Evolutionary conservation across 768 basidiomycete genomes (phyloP).

Genomic region (Pleurotus tuber-regium): DNA sequence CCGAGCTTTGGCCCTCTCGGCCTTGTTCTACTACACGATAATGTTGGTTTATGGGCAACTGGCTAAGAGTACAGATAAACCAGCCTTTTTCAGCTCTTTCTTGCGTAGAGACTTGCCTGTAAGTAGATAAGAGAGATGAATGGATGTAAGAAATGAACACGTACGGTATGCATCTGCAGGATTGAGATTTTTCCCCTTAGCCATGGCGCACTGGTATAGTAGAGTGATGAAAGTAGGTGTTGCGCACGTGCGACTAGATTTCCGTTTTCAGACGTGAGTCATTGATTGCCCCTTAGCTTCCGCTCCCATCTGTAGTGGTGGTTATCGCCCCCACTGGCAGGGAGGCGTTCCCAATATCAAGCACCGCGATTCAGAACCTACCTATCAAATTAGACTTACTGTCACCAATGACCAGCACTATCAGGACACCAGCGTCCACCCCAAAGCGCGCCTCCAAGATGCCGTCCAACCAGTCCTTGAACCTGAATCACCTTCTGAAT

Average conservation of each 20-base stretch:
- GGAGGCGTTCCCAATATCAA: conserved; percentile 36
- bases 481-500: conserved; percentile 85
- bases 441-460: conserved; percentile 68
- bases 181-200: conserved; percentile 82
- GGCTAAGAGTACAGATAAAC: conserved; percentile 17
- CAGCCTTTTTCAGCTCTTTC: conserved; percentile 94
- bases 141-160: conserved; percentile 25
- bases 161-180: conserved; percentile 92
- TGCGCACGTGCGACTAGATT: conserved; percentile 8
- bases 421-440: conserved; percentile 33
- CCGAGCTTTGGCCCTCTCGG: conserved; percentile 72
- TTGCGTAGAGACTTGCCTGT: conserved; percentile 89
- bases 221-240: neutral
- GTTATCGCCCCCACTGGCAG: conserved; percentile 45
- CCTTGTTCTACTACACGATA: conserved; percentile 80
- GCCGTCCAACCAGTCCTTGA: conserved; percentile 57
- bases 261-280: conserved; percentile 1
- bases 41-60: conserved; percentile 17
- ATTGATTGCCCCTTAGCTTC: neutral
- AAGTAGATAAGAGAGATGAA: conserved; percentile 3
- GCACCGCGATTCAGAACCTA: conserved; percentile 13
- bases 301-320: conserved; percentile 26
- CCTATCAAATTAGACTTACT: neutral
- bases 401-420: conserved; percentile 34
- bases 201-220: conserved; percentile 46